phyloP scores from a whole-genome alignment of 495 filamentous ascomycete genomes.

The Hypomontagnella submonticulosa region DNA sequence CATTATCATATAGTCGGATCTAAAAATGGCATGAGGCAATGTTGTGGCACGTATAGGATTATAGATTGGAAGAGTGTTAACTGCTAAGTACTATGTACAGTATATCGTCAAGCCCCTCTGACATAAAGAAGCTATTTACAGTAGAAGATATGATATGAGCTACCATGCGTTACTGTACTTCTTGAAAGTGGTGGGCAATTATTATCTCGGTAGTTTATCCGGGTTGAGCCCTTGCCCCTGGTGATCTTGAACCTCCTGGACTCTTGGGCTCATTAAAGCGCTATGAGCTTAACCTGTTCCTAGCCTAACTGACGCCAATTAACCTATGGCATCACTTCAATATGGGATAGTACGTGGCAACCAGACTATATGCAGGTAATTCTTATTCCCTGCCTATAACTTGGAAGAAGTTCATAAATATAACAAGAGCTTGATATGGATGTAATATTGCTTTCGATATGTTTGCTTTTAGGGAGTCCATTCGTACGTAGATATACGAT shows the following conservation, averaged over 20 bases:
- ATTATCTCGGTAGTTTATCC: conserved; percentile 25
- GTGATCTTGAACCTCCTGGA: conserved; percentile 29
- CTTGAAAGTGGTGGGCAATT: not conserved
- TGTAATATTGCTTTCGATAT: not conserved
- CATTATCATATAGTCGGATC: conserved; percentile 13
- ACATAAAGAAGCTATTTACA: conserved; percentile 10
- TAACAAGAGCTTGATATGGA: not conserved
- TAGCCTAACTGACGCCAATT: conserved; percentile 18
- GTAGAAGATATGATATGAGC: too few species aligned
- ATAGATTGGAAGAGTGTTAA: not conserved
- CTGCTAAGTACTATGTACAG: not conserved
- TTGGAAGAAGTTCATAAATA: not conserved
- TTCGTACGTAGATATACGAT: not conserved
- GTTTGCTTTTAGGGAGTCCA: not conserved
- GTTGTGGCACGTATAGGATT: not conserved
- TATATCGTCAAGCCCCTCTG: conserved; percentile 23
- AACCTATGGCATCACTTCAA: conserved; percentile 25
- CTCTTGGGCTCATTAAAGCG: conserved; percentile 23
- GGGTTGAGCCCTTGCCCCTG: conserved; percentile 21
- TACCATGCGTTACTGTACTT: not conserved
- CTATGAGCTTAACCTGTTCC: conserved; percentile 35
- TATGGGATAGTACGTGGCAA: not conserved
- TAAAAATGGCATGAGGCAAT: conserved; percentile 17
- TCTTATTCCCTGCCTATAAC: not conserved
- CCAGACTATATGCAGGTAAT: conserved; percentile 2